phyloP scores from a whole-genome alignment of 1,139 yeast species.

The Taphrina communis region DNA sequence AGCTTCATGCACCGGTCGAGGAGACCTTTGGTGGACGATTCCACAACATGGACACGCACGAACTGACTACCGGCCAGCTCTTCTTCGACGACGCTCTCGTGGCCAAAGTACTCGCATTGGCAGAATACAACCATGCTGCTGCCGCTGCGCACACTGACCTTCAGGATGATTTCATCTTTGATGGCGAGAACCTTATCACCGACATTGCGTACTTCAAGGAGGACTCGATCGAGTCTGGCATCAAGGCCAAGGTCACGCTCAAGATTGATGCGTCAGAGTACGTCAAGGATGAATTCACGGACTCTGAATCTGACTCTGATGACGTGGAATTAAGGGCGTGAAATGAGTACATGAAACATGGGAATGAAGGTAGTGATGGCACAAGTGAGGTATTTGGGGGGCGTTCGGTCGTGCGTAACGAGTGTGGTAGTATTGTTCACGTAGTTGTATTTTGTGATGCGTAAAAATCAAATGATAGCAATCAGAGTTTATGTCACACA shows the following conservation, averaged over 20 bases:
- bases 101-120: not conserved
- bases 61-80: constrained; percentile 10
- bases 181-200: not conserved
- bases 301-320: constrained; percentile 1
- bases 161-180: constrained; percentile 4
- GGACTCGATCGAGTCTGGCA: constrained; percentile 16
- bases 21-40: constrained; percentile 7
- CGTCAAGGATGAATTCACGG: constrained; percentile 13
- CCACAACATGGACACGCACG: constrained; percentile 9
- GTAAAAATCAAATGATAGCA: not conserved
- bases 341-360: not conserved
- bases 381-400: too few species aligned
- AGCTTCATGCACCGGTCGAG: constrained; percentile 8
- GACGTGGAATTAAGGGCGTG: not conserved
- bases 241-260: constrained; percentile 5
- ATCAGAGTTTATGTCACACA: not conserved
- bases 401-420: not conserved
- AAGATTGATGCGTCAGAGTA: constrained; percentile 5
- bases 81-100: constrained; percentile 16
- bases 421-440: not conserved
- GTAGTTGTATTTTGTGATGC: not conserved
- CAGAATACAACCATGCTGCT: constrained; percentile 11
- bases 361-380: not conserved
- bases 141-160: not conserved
- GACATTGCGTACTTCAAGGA: constrained; percentile 14